Percentiles rank a stretch among this genome's conserved stretches.
These are phyloP conservation scores for Ampelomyces quisqualis DNA, from an alignment of 2,329 filamentous ascomycete genomes.

Conservation along the genomic window DNA sequence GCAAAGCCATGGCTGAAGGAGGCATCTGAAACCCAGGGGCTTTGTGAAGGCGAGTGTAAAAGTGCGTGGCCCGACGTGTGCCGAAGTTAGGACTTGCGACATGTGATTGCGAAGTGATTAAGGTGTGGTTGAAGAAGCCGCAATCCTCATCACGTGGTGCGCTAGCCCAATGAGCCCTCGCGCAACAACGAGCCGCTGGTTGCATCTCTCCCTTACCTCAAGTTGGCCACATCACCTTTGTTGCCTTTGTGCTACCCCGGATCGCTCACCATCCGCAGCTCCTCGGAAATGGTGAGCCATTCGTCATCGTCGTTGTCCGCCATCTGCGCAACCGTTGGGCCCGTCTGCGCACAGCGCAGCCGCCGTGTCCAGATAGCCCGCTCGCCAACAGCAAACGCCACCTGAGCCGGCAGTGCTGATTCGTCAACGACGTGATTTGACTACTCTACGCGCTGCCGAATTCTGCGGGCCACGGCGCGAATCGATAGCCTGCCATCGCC, in stretches of 20 bases:
- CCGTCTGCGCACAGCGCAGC: background rate
- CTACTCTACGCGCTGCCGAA: conserved; percentile 2
- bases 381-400: background rate
- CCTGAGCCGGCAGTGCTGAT: background rate
- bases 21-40: conserved; percentile 13
- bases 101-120: conserved; percentile 22
- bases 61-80: conserved; percentile 12
- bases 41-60: conserved; percentile 5
- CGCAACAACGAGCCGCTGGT: conserved; percentile 13
- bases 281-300: background rate
- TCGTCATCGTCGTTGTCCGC: background rate
- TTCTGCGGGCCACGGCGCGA: background rate
- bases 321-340: conserved; percentile 5
- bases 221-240: conserved; percentile 18
- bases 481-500: conserved; percentile 1
- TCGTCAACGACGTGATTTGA: conserved; percentile 1
- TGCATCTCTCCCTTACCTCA: conserved; percentile 23
- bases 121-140: conserved; percentile 24
- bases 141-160: conserved; percentile 10
- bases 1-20: conserved; percentile 31
- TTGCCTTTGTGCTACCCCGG: conserved; percentile 18
- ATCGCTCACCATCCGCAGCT: conserved; percentile 5
- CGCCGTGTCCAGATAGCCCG: background rate
- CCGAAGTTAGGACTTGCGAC: conserved; percentile 18
- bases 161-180: conserved; percentile 12